Evolutionary conservation across 2,329 filamentous ascomycete genomes (phyloP), one percentile per base, ranked within the genome.

Genomic region (Colletotrichum ledebouriae): DNA sequence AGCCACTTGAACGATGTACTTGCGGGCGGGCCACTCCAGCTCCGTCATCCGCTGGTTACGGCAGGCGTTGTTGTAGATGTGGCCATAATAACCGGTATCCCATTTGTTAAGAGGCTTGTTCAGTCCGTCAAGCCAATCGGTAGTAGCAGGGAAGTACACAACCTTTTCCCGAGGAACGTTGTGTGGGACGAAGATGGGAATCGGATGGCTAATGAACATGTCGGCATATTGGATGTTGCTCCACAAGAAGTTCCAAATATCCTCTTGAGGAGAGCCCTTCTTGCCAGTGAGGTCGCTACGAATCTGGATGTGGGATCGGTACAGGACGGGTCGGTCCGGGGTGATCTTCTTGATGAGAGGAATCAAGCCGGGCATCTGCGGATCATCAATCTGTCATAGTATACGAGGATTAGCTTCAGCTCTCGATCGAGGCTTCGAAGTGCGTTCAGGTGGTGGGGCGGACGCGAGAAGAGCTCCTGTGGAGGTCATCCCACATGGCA

Each of bases 291-390:
- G 84, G 74, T 96, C 93, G 70, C 89, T 89, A 63, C 92, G 88
- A 66, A 96, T 90, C 78, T 96, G 92, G 64, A 96, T 96, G 76
- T 96, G 93, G 55, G 91, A 94, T 67, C 93, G 88, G 80, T 92
- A 96, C 46, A 95, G 87, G 22, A 96, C 87, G 1, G 93, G 93
- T 12, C 92, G 87, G n/a, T 90, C 78, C 1, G 92, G 91, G 1
- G 92, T 92, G 6, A 85, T 68, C 65, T 87, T 81, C 79, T 94
- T 95, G 75, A 93, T 90, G 39, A 95, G 81, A 4, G 90, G 89
- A 61, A 95, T 93, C 42, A 96, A 82, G 6, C 87, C 88, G 3
- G 92, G 92, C 92, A 95, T 95, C 78, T 96, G 93, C 2, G 92
- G 92, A 72, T 96, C 93, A 73, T 96, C 93, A 59, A 95, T 88